Conservation (phyloP, 805 yeast species). For the Alloascoidea hylecoeti region DNA sequence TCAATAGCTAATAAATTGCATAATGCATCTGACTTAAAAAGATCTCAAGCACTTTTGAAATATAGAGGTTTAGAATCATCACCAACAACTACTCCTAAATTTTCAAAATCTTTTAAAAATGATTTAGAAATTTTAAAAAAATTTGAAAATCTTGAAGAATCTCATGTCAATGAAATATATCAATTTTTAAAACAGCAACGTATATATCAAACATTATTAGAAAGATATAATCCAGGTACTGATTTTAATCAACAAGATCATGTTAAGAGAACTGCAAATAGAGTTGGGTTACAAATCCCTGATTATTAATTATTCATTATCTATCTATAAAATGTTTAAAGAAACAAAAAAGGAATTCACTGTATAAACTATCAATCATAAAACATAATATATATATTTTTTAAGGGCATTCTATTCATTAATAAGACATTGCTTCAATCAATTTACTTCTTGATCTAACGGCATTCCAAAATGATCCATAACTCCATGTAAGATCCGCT, state of each 20-base stretch:
- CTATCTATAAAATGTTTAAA: too few relatives aligned
- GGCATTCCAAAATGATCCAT: slow-evolving; percentile 62
- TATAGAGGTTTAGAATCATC: background rate
- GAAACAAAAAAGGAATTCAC: too few relatives aligned
- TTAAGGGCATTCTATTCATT: background rate
- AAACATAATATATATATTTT: background rate
- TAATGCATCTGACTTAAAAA: background rate
- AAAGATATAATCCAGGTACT: slow-evolving; percentile 78
- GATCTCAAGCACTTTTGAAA: background rate
- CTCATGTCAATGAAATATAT: slow-evolving; percentile 43
- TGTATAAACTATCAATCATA: background rate
- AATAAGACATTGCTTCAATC: too few relatives aligned
- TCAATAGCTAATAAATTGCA: background rate
- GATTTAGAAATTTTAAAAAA: background rate
- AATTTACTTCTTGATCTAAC: slow-evolving; percentile 12
- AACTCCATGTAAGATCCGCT: slow-evolving; percentile 78
- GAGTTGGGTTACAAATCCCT: slow-evolving; percentile 77
- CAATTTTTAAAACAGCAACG: slow-evolving; percentile 60
- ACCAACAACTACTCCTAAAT: background rate
- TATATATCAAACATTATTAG: slow-evolving; percentile 62
- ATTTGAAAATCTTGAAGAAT: slow-evolving; percentile 6
- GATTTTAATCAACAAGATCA: slow-evolving; percentile 67
- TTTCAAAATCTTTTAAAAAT: background rate
- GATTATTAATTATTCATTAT: slow-evolving; percentile 13
- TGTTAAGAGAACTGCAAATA: slow-evolving; percentile 65